Percentiles rank a stretch among this genome's conserved stretches.
Conservation (phyloP, 2,329 filamentous ascomycete genomes). For the Fusarium denticulatum region DNA sequence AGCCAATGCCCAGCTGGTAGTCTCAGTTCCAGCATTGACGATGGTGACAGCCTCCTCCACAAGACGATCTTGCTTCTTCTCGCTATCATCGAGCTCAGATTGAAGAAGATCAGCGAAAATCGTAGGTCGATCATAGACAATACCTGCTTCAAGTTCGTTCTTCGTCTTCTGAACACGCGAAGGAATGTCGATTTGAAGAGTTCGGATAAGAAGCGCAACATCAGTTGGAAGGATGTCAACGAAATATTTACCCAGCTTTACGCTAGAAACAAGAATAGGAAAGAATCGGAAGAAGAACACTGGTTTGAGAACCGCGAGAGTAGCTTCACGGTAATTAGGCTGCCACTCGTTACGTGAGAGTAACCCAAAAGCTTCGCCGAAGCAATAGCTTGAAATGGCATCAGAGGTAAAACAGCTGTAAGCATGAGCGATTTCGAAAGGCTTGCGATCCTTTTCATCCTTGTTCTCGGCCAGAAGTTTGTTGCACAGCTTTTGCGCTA, state of each 20-base stretch:
- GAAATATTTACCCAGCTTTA: slow-evolving; percentile 7
- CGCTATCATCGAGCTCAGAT: slow-evolving; percentile 1
- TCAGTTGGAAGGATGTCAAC: background rate
- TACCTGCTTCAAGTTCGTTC: background rate
- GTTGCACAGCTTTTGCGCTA: slow-evolving; percentile 7
- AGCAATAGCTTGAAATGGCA: slow-evolving; percentile 13
- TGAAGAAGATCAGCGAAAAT: slow-evolving; percentile 6
- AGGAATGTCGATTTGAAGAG: slow-evolving; percentile 7
- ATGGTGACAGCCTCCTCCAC: slow-evolving; percentile 5
- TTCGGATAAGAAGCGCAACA: background rate
- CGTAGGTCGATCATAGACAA: slow-evolving; percentile 7
- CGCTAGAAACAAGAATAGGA: slow-evolving; percentile 1
- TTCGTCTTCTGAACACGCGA: slow-evolving; percentile 10
- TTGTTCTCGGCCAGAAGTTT: slow-evolving; percentile 1
- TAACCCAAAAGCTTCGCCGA: slow-evolving; percentile 15
- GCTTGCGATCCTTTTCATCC: background rate
- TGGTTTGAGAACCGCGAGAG: slow-evolving; percentile 16
- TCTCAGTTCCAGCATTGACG: slow-evolving; percentile 19
- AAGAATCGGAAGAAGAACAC: slow-evolving; percentile 18
- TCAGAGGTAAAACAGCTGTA: slow-evolving; percentile 19
- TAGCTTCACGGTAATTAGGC: slow-evolving; percentile 16
- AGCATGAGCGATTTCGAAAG: slow-evolving; percentile 1
- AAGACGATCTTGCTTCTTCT: slow-evolving; percentile 1
- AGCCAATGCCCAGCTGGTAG: slow-evolving; percentile 15
- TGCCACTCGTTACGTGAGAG: background rate